Conservation (phyloP, 208 protist genomes). For the Acanthamoeba castellanii region DNA sequence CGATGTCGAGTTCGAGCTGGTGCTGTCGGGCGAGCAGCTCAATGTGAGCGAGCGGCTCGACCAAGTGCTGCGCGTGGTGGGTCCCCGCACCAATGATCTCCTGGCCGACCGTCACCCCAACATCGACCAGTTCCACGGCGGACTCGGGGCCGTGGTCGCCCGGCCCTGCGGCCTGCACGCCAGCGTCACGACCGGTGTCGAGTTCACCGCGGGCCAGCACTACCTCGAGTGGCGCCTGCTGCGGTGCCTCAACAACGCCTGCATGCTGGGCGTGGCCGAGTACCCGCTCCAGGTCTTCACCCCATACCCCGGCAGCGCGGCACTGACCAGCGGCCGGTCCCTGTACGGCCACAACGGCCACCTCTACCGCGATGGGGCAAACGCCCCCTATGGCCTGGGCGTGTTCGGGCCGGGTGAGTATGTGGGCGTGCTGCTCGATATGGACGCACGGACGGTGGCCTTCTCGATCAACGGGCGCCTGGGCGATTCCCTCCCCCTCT, state of each 20-base stretch:
- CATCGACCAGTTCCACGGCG: not conserved
- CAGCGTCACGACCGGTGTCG: not conserved
- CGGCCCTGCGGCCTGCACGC: not conserved
- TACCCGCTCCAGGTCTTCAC: not conserved
- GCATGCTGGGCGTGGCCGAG: constrained; percentile 12
- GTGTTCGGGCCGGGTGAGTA: constrained; percentile 17
- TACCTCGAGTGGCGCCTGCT: not conserved
- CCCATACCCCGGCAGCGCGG: not conserved
- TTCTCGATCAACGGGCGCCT: constrained; percentile 3
- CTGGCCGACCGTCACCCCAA: not conserved
- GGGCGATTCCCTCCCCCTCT: not conserved
- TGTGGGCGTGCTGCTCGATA: constrained; percentile 19
- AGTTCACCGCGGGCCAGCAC: not conserved
- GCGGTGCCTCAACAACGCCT: not conserved
- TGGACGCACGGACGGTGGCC: constrained; percentile 6
- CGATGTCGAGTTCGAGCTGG: not conserved
- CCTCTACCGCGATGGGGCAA: not conserved
- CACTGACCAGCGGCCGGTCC: not conserved
- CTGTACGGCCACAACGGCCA: constrained; percentile 20
- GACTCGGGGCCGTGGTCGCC: not conserved
- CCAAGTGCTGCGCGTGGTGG: not conserved
- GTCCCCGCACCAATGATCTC: not conserved
- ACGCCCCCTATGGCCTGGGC: not conserved
- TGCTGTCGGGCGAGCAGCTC: not conserved
- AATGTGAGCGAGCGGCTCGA: not conserved